Evolutionary conservation across 805 yeast species (phyloP), one percentile per base, ranked within the genome.

Genomic region (Lipomyces sp.): DNA sequence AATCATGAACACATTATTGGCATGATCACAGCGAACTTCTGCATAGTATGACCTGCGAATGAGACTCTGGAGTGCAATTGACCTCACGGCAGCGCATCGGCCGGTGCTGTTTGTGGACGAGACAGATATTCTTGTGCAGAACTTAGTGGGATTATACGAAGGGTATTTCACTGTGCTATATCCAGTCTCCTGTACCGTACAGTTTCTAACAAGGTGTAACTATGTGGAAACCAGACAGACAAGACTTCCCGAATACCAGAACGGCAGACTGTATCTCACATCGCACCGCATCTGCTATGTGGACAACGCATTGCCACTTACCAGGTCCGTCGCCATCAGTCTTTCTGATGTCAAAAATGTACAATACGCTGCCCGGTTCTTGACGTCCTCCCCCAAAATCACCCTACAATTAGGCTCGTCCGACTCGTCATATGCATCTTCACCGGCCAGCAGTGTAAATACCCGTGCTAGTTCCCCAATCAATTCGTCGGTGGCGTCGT

Each of bases 191-290:
- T n/a, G n/a, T n/a, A n/a, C n/a, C n/a, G n/a, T n/a, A n/a, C n/a
- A n/a, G n/a, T n/a, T n/a, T n/a, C n/a, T n/a, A n/a, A n/a, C n/a
- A n/a, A n/a, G n/a, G n/a, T n/a, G n/a, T n/a, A n/a, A n/a, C n/a
- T n/a, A n/a, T n/a, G n/a, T n/a, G n/a, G n/a, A n/a, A n/a, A n/a
- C n/a, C 16, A 52, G 50, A 3, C 35, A 13, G 61, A 86, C 23
- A 79, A 80, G 55, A 70, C 71, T 86, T 24, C 43, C 69, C 1
- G 71, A 78, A 28, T 77, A 82, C 54, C 95, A 86, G 63, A 69
- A 76, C 49, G 97, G 97, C 0, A 72, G 95, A 32, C 62, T 85
- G 0, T 89, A 88, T 65, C 69, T 91, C 26, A 89, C 97, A 0
- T 78, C 81, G 33, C 74, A 75, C 47, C 68, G 97, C 40, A 66